Base-by-base conservation (phyloP, 257 asterid genomes). In the Gentiana dahurica region DNA sequence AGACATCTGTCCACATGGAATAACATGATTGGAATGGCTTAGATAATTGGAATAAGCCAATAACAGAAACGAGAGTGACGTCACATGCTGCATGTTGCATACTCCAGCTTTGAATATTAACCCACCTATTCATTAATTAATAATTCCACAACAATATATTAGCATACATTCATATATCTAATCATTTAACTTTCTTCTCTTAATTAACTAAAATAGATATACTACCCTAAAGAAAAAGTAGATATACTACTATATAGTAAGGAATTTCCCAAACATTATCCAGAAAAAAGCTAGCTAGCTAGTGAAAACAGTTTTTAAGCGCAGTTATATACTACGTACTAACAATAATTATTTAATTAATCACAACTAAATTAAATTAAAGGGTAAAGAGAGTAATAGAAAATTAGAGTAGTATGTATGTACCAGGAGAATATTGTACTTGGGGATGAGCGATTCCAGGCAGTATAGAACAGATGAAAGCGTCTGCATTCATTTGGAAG, bases 71-170 rank as follows among this genome's bases (percentile, higher is more conserved):
- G 95, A 89, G 46, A 89, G 75, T 61, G 95, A 89, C 37, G 97
- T 89, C 55, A 89, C 97, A 69, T 83, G 91, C 71, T 89, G 97
- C 97, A 89, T 89, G 87, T 89, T 89, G 63, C 94, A 77, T n/a
- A 80, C 86, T 53, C 95, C 94, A 60, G 83, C 79, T 69, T 89
- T 89, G 77, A 79, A 79, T 3, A 89, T 83, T 66, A 89, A 68
- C 38, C 95, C 97, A 62, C 78, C 78, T 74, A 48, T 43, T 9
- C 24, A 5, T 41, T 2, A 41, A 41, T 41, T 41, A 41, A 3
- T 5, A 41, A 10, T 41, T 10, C 8, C 46, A 41, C 9, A 41
- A 5, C 5, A 1, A 2, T 41, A 2, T 41, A 5, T 41, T 41
- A 2, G 46, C 9, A 41, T 41, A 41, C 8, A 41, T 41, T 4